Conservation (phyloP, 192 early-diverging fungal species). For the Linnemannia exigua region DNA sequence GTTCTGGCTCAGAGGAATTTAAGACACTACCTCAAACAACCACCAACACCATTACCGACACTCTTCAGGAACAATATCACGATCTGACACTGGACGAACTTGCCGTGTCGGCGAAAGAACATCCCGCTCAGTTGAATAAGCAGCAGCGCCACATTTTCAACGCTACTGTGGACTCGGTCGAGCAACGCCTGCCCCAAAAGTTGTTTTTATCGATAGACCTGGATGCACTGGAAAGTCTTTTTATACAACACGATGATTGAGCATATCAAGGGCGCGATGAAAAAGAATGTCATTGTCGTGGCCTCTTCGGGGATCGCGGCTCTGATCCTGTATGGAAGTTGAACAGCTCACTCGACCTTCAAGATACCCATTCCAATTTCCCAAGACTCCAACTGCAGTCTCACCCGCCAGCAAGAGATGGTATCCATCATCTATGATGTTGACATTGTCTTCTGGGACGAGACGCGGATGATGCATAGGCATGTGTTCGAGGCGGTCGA, state of each 20-base stretch:
- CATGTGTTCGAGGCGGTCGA: neutral
- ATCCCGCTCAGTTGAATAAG: neutral
- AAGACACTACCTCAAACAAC: too few species aligned
- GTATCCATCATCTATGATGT: too few species aligned
- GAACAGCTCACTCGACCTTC: slow-evolving; percentile 48
- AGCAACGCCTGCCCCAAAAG: neutral
- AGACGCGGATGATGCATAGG: too few species aligned
- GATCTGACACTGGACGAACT: neutral
- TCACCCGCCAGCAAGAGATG: too few species aligned
- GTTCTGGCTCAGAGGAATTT: too few species aligned
- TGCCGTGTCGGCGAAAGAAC: too few species aligned
- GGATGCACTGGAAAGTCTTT: slow-evolving; percentile 38
- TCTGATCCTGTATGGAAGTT: slow-evolving; percentile 34
- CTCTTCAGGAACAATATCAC: neutral
- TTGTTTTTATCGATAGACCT: slow-evolving; percentile 33
- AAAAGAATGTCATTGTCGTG: slow-evolving; percentile 23
- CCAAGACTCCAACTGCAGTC: neutral
- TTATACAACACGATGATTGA: slow-evolving; percentile 36
- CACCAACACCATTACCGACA: neutral
- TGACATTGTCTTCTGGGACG: too few species aligned
- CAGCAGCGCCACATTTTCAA: slow-evolving; percentile 7
- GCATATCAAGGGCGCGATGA: neutral
- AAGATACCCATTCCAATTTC: slow-evolving; percentile 42
- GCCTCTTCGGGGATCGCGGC: slow-evolving; percentile 55
- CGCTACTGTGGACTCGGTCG: neutral